Conservation (phyloP, 257 asterid genomes). For the Solanum pennellii region DNA sequence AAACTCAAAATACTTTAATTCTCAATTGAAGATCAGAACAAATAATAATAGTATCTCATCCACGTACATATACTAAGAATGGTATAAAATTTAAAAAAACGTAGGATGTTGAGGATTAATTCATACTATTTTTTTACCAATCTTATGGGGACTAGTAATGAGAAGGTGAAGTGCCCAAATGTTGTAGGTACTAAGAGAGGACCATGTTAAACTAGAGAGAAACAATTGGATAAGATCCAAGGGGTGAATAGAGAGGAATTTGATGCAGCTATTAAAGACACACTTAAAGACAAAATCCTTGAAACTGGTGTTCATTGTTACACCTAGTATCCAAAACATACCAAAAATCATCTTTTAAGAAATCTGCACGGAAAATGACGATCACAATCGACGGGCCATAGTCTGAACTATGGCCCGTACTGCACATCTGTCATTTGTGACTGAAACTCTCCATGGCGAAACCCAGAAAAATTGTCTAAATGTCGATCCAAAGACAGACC, state of each 20-base stretch:
- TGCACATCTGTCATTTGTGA: too few relatives aligned
- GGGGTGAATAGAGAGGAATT: neutral
- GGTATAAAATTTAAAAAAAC: neutral
- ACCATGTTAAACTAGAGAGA: neutral
- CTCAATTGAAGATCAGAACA: neutral
- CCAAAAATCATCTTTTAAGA: too few relatives aligned
- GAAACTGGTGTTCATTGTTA: neutral
- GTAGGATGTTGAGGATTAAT: neutral
- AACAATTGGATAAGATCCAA: too few relatives aligned
- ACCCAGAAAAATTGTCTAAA: too few relatives aligned
- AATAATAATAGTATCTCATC: neutral
- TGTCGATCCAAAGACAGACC: too few relatives aligned
- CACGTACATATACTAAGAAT: too few relatives aligned
- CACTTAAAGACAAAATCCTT: neutral
- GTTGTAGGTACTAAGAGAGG: neutral
- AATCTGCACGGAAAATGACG: too few relatives aligned
- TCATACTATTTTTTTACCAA: neutral
- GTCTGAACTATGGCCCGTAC: too few relatives aligned
- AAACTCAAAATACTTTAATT: too few relatives aligned
- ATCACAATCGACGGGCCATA: too few relatives aligned
- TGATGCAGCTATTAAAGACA: neutral
- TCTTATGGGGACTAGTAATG: neutral
- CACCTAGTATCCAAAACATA: too few relatives aligned
- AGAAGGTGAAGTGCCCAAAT: neutral
- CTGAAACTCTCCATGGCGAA: too few relatives aligned